A percentile compares a stretch with the other conserved stretches of the same genome.
Evolutionary conservation across 2,329 filamentous ascomycete genomes (phyloP).

Genomic region (Pseudocercospora vitis): DNA sequence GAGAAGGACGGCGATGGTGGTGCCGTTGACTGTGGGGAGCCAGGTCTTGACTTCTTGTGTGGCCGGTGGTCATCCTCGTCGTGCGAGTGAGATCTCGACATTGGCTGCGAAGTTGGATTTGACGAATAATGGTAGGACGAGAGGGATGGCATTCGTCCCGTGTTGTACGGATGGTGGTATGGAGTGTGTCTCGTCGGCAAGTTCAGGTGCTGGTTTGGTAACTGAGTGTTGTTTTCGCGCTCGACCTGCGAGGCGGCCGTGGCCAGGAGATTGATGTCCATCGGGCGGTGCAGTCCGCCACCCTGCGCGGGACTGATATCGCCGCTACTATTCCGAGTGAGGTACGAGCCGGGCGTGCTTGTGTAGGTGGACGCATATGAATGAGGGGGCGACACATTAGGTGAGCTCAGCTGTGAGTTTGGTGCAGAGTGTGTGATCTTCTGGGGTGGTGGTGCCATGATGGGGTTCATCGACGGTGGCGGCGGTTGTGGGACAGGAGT

Average conservation of each 20-base stretch:
- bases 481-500: constrained; percentile 15
- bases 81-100: constrained; percentile 84
- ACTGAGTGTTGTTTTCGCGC: constrained; percentile 55
- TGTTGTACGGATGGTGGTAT: constrained; percentile 52
- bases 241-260: constrained; percentile 67
- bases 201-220: constrained; percentile 43
- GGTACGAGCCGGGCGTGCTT: constrained; percentile 57
- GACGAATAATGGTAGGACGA: constrained; percentile 68
- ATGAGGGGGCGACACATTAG: constrained; percentile 92
- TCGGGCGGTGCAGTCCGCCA: constrained; percentile 42
- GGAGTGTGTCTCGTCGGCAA: constrained; percentile 36
- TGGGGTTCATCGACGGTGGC: constrained; percentile 13
- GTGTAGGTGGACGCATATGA: constrained; percentile 66
- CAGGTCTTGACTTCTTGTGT: constrained; percentile 85
- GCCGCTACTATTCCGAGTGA: constrained; percentile 56
- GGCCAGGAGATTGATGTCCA: constrained; percentile 69
- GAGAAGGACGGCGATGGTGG: constrained; percentile 96
- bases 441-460: constrained; percentile 44
- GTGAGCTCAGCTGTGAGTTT: constrained; percentile 81
- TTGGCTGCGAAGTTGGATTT: constrained; percentile 62
- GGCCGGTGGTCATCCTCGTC: constrained; percentile 78
- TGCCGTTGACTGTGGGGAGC: constrained; percentile 91
- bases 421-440: constrained; percentile 85
- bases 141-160: constrained; percentile 70
- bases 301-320: constrained; percentile 49